These are phyloP conservation scores for Candida maltosa DNA, from an alignment of 805 yeast genomes.

Conservation along the genomic window DNA sequence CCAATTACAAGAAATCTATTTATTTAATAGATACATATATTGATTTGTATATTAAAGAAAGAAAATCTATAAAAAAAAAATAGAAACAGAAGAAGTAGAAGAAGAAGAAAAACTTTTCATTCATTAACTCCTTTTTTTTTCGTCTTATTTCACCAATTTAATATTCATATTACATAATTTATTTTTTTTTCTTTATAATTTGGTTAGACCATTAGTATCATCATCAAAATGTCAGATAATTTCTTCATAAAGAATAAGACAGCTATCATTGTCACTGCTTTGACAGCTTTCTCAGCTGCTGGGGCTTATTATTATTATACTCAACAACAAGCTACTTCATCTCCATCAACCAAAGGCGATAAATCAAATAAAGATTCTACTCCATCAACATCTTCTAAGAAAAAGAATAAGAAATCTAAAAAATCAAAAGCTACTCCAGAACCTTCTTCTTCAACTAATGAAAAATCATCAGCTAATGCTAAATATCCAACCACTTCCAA, in stretches of 20 bases:
- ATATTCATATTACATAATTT: background rate
- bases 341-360: background rate
- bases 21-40: too few relatives aligned
- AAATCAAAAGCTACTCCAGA: slow-evolving; percentile 19
- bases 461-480: slow-evolving; percentile 7
- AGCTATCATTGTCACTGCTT: slow-evolving; percentile 61
- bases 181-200: background rate
- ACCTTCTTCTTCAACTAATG: slow-evolving; percentile 18
- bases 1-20: too few relatives aligned
- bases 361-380: slow-evolving; percentile 3
- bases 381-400: slow-evolving; percentile 22
- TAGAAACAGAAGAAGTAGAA: background rate
- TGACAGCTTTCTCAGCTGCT: slow-evolving; percentile 62
- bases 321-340: slow-evolving; percentile 18
- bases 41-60: too few relatives aligned
- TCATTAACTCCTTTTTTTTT: too few relatives aligned
- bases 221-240: slow-evolving; percentile 15
- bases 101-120: background rate
- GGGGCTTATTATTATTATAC: slow-evolving; percentile 55
- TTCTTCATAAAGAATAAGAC: slow-evolving; percentile 54
- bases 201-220: background rate
- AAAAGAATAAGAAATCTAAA: slow-evolving; percentile 47
- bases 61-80: background rate
- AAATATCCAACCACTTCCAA: slow-evolving; percentile 51
- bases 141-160: background rate